Evolutionary conservation across 495 filamentous ascomycete genomes (phyloP).

Genomic region (Penicillium coffeae): DNA sequence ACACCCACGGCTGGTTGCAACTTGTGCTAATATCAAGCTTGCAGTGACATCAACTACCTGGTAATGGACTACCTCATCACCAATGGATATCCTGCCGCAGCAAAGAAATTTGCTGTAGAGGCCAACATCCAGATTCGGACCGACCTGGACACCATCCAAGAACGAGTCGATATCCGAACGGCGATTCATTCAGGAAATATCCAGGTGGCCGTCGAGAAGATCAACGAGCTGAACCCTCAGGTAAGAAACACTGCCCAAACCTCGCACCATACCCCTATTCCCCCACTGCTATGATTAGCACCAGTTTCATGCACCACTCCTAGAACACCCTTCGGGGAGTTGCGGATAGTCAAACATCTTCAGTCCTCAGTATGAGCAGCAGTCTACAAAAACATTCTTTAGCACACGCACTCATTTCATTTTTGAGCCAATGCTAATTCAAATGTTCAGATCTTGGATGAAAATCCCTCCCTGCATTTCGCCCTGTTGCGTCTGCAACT

Average conservation of each 20-base stretch:
- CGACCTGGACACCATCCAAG: slow-evolving; percentile 66
- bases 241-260: slow-evolving; percentile 50
- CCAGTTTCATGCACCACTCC: slow-evolving; percentile 99
- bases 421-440: slow-evolving; percentile 25
- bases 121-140: slow-evolving; percentile 77
- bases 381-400: slow-evolving; percentile 14
- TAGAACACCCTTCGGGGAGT: slow-evolving; percentile 66
- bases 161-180: slow-evolving; percentile 72
- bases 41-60: slow-evolving; percentile 91
- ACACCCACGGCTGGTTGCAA: slow-evolving; percentile 4
- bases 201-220: slow-evolving; percentile 73
- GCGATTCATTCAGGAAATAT: slow-evolving; percentile 82
- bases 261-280: slow-evolving; percentile 5
- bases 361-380: slow-evolving; percentile 92
- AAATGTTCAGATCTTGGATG: slow-evolving; percentile 74
- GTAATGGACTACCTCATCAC: slow-evolving; percentile 97
- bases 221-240: slow-evolving; percentile 88
- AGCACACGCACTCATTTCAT: slow-evolving; percentile 5
- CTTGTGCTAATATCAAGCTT: slow-evolving; percentile 28
- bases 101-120: slow-evolving; percentile 88
- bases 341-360: slow-evolving; percentile 96
- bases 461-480: slow-evolving; percentile 81
- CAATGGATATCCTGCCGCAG: slow-evolving; percentile 91
- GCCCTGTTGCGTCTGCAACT: slow-evolving; percentile 85
- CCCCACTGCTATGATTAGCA: slow-evolving; percentile 81